A percentile compares a stretch with the other conserved stretches of the same genome.
Conservation (phyloP, 129 eudicot genomes). For the Heracleum sosnowskyi region DNA sequence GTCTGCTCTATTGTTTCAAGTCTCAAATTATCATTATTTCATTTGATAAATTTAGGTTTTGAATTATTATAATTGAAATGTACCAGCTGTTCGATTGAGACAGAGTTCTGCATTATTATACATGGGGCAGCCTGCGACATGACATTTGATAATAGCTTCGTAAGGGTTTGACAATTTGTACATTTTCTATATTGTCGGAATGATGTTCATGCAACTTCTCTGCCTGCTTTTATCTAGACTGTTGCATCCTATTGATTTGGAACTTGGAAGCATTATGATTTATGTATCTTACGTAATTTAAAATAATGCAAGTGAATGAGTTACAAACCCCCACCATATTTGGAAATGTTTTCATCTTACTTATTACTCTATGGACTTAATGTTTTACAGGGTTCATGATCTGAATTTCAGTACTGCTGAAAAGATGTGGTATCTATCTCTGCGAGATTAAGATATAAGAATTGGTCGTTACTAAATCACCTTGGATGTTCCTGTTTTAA, state of each 20-base stretch:
- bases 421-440: background rate
- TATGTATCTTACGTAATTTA: background rate
- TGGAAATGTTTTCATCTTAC: background rate
- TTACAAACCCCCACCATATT: background rate
- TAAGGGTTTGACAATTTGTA: background rate
- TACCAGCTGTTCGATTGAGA: background rate
- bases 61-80: background rate
- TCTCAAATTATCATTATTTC: background rate
- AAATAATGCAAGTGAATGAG: background rate
- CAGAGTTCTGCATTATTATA: background rate
- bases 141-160: background rate
- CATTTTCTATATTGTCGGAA: background rate
- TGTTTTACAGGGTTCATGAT: background rate
- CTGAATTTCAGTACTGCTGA: background rate
- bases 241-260: background rate
- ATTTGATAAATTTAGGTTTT: background rate
- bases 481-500: too few relatives aligned
- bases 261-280: background rate
- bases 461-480: background rate
- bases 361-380: background rate
- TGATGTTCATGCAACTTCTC: slow-evolving; percentile 2
- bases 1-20: background rate
- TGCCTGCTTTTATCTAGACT: background rate
- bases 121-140: slow-evolving; percentile 9
- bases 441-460: background rate